Evolutionary conservation across 2,329 filamentous ascomycete genomes (phyloP), one percentile per base, ranked within the genome.

Genomic region (Ascochyta clinopodiicola): DNA sequence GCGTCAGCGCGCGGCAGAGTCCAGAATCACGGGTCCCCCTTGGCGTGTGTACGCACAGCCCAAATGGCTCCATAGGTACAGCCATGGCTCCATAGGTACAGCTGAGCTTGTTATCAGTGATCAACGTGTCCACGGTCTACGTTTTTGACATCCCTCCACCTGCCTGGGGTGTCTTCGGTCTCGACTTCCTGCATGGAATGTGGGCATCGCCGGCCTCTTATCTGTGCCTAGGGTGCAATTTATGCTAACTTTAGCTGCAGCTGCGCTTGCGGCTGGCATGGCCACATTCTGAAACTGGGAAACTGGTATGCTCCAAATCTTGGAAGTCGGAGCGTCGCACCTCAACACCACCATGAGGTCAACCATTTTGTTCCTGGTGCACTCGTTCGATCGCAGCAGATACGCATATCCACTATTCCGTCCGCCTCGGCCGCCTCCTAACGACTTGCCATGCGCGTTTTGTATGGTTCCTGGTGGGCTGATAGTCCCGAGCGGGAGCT

Each of bases 401-500:
- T 27, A 34, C 19, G 31, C 43, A 47, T 51, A 27, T 45, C 42
- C 52, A 56, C 52, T 43, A 21, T 38, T 27, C 22, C 46, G 46
- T 36, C 52, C 52, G 46, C 37, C 46, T 46, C 46, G 29, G 5
- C 42, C 46, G 43, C 47, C 24, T 27, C 31, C 45, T 24, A 25
- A 25, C 5, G 36, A 43, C 29, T 46, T 13, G 46, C 27, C 37
- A 43, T 32, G 24, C 46, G 24, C 27, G 37, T 43, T 56, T 38
- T 32, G 17, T 24, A 19, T 37, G 43, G 43, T 51, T 32, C 52
- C 52, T 56, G 36, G 37, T 56, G 52, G 52, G 52, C 46, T 56
- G 42, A 29, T 56, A 43, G 53, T 51, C 44, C 44, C 32, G 29
- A 47, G 44, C 53, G 53, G 53, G 53, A 57, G 48, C 53, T 57